Percentiles rank a stretch among this genome's conserved stretches.
phyloP scores from a whole-genome alignment of 2,329 filamentous ascomycete species.

The Ophiostoma quercus region DNA sequence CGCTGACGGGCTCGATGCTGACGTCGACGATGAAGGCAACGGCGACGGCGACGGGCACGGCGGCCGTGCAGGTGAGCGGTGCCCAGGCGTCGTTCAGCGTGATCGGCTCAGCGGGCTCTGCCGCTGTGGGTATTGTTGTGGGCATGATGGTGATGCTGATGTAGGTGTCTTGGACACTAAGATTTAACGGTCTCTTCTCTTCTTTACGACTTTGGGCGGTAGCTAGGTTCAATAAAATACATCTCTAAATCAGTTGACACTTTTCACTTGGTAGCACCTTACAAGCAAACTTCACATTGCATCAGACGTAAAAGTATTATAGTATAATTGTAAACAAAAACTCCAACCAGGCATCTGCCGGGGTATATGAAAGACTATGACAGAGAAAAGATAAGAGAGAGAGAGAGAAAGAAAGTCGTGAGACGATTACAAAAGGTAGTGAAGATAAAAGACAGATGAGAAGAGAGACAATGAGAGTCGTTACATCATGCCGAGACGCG shows the following conservation, averaged over 20 bases:
- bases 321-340: constrained; percentile 5
- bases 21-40: constrained; percentile 14
- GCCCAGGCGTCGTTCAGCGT: background rate
- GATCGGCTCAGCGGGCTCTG: background rate
- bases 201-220: background rate
- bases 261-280: background rate
- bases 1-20: constrained; percentile 22
- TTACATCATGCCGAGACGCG: constrained; percentile 53
- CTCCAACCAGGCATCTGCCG: constrained; percentile 13
- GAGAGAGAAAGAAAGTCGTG: background rate
- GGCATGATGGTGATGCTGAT: constrained; percentile 2
- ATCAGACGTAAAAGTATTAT: background rate
- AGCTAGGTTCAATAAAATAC: background rate
- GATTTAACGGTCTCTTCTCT: background rate
- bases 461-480: constrained; percentile 34
- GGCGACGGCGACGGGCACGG: constrained; percentile 5
- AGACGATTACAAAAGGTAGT: constrained; percentile 4
- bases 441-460: background rate
- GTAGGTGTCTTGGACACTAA: background rate
- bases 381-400: constrained; percentile 6
- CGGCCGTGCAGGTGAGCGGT: background rate
- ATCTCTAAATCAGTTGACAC: background rate
- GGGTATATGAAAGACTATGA: constrained; percentile 39
- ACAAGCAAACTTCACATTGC: background rate
- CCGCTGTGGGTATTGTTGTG: background rate